A percentile compares a stretch with the other conserved stretches of the same genome.
Evolutionary conservation across 768 basidiomycete species (phyloP).

Genomic region (Kwoniella mangroviensis): DNA sequence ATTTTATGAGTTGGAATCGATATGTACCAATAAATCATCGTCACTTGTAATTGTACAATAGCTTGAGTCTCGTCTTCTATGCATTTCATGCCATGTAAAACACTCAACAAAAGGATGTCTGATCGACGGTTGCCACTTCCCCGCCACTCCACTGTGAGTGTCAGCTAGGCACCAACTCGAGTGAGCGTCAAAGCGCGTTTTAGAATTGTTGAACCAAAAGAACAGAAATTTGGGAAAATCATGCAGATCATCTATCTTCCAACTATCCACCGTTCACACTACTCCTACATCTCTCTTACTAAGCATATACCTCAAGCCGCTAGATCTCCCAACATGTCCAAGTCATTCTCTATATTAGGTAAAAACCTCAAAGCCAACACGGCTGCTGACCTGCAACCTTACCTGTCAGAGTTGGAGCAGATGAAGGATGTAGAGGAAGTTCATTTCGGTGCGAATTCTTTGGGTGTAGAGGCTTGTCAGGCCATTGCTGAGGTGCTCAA

Average conservation of each 20-base stretch:
- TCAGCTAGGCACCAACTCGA: not conserved
- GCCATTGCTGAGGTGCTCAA: conserved; percentile 80
- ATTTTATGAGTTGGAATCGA: not conserved
- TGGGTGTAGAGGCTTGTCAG: conserved; percentile 86
- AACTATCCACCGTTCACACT: too few relatives aligned
- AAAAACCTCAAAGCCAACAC: conserved; percentile 79
- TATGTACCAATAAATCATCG: too few relatives aligned
- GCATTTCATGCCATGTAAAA: conserved; percentile 6
- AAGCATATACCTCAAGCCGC: too few relatives aligned
- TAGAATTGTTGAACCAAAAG: not conserved
- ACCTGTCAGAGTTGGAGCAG: conserved; percentile 62
- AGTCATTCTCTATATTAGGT: conserved; percentile 66
- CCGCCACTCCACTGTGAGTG: too few relatives aligned
- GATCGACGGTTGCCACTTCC: not conserved
- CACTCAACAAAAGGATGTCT: not conserved
- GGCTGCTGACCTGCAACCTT: conserved; percentile 73
- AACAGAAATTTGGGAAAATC: not conserved
- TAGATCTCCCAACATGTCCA: conserved; percentile 26
- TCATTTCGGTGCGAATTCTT: conserved; percentile 89
- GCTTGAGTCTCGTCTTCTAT: conserved; percentile 1
- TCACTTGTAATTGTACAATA: not conserved
- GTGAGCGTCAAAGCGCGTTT: not conserved
- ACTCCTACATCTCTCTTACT: not conserved
- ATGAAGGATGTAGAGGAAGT: conserved; percentile 78
- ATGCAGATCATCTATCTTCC: not conserved